Conservation (phyloP, 23 red algal genomes). For the Cyanidium caldarium region DNA sequence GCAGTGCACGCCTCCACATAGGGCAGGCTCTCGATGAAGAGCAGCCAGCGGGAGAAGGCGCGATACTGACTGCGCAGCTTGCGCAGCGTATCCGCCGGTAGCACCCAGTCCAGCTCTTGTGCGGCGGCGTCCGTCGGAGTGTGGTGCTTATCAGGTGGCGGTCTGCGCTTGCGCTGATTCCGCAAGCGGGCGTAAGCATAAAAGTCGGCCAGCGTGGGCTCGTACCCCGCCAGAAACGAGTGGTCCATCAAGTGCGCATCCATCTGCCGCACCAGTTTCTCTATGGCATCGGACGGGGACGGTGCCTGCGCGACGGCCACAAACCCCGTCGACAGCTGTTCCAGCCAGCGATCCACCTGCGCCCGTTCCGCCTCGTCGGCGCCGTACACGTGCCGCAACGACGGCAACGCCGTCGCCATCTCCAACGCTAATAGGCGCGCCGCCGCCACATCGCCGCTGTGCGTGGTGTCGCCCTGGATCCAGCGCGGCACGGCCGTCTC, state of each 20-base stretch:
- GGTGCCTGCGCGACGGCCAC: no score
- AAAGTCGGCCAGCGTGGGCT: not conserved
- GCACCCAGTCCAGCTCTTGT: not conserved
- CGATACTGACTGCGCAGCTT: not conserved
- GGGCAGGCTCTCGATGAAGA: conserved; percentile 1
- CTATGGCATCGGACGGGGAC: no score
- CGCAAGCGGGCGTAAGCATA: not conserved
- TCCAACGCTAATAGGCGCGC: no score
- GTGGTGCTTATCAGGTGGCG: not conserved
- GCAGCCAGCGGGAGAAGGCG: not conserved
- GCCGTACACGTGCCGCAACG: no score
- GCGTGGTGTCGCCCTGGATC: no score
- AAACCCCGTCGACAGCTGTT: no score
- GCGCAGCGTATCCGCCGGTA: not conserved
- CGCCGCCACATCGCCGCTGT: no score
- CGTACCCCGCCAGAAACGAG: not conserved
- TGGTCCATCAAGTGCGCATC: not conserved
- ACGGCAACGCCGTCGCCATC: no score
- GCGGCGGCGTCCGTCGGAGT: not conserved
- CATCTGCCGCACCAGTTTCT: no score
- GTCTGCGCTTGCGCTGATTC: not conserved
- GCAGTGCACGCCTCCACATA: not conserved
- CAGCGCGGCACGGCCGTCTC: no score
- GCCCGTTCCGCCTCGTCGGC: no score
- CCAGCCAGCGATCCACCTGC: no score